A percentile compares a stretch with the other conserved stretches of the same genome.
Conservation (phyloP, 805 yeast genomes). For the Teunomyces funiuensis region DNA sequence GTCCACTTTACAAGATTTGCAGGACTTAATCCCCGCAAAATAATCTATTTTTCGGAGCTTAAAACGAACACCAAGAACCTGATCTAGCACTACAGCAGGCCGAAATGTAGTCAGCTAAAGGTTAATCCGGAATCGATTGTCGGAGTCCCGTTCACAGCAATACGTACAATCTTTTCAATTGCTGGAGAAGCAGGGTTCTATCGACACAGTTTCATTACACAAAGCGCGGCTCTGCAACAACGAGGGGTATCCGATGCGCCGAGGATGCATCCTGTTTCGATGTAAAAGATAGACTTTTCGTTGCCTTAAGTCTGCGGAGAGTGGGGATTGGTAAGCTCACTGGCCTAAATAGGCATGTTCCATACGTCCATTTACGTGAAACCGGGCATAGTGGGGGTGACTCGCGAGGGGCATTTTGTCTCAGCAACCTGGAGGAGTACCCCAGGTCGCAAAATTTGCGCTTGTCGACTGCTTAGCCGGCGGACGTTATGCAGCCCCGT, state of each 20-base stretch:
- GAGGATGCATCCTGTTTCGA: neutral
- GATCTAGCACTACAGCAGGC: too few relatives aligned
- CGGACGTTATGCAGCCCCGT: too few relatives aligned
- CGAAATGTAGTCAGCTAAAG: too few relatives aligned
- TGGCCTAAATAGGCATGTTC: neutral
- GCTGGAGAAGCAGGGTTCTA: too few relatives aligned
- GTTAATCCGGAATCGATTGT: too few relatives aligned
- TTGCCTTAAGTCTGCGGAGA: neutral
- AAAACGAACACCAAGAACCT: neutral
- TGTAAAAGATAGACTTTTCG: neutral
- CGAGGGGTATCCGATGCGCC: neutral
- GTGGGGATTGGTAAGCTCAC: neutral
- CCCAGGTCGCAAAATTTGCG: neutral
- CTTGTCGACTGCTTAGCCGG: too few relatives aligned
- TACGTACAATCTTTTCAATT: too few relatives aligned
- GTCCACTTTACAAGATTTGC: neutral
- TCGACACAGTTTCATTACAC: too few relatives aligned
- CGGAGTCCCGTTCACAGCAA: too few relatives aligned
- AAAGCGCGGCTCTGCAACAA: too few relatives aligned
- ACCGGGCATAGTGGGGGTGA: neutral
- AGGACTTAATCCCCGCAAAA: slow-evolving; percentile 5
- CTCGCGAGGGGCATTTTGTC: neutral
- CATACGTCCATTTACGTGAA: neutral
- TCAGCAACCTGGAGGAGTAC: too few relatives aligned
- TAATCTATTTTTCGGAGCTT: neutral